Percentiles rank a stretch among this genome's conserved stretches.
Conservation (phyloP, 345 rosid genomes). For the Citrus inodora region DNA sequence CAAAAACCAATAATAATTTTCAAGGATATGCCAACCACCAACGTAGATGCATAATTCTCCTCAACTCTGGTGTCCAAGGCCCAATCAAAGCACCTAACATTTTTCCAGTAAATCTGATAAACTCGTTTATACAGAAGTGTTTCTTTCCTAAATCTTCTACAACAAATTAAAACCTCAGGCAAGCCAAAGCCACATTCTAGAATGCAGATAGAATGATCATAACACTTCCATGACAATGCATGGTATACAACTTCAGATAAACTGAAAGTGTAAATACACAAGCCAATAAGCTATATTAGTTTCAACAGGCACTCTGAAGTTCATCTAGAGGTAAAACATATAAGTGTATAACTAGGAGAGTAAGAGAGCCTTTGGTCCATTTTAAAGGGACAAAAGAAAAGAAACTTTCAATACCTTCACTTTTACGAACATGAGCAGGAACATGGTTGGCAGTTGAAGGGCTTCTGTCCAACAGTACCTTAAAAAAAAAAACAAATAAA, state of each 20-base stretch:
- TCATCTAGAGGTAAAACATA: background rate
- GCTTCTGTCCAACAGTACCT: constrained; percentile 38
- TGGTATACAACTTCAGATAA: background rate
- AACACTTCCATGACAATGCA: background rate
- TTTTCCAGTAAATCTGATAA: background rate
- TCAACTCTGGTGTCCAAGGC: too few relatives aligned
- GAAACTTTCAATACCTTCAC: constrained; percentile 38
- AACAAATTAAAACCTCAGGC: background rate
- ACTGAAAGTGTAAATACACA: background rate
- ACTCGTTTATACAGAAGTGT: background rate
- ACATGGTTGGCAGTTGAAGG: constrained; percentile 25
- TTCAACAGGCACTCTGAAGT: background rate
- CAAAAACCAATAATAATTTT: background rate
- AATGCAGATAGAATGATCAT: background rate
- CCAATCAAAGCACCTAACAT: background rate
- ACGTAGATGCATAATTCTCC: background rate
- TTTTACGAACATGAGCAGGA: constrained; percentile 37
- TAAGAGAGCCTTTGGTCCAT: background rate
- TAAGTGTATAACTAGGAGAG: background rate
- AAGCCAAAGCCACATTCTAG: background rate
- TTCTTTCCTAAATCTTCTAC: background rate
- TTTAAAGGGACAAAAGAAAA: background rate
- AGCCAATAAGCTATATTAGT: background rate
- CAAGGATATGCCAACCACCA: background rate
- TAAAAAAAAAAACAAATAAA: background rate